A percentile compares a stretch with the other conserved stretches of the same genome.
These are phyloP conservation scores for Huntiella decipiens DNA, from an alignment of 2,329 filamentous ascomycete species.

Conservation along the genomic window DNA sequence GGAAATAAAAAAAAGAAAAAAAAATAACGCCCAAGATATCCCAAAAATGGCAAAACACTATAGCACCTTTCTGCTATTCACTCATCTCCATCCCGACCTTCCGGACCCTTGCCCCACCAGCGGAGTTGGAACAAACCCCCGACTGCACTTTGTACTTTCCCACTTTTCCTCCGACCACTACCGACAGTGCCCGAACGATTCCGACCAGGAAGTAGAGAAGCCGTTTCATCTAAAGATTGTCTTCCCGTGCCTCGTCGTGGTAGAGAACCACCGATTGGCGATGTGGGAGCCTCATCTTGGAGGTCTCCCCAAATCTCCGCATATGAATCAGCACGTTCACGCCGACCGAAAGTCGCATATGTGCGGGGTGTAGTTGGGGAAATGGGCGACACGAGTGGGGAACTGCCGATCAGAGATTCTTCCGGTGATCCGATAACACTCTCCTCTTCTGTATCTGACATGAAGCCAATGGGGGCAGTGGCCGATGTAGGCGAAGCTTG, in stretches of 20 bases:
- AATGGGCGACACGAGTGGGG: constrained; percentile 18
- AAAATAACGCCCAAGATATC: neutral
- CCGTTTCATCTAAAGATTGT: too few species aligned
- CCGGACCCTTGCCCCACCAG: constrained; percentile 23
- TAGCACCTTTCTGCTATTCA: too few species aligned
- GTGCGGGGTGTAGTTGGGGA: constrained; percentile 14
- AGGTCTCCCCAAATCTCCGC: constrained; percentile 79
- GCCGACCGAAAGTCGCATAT: constrained; percentile 13
- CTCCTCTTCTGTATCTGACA: constrained; percentile 45
- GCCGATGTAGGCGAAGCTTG: constrained; percentile 32
- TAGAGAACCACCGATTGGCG: constrained; percentile 5
- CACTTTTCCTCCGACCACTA: constrained; percentile 3
- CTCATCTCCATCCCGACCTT: too few species aligned
- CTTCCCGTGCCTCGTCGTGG: too few species aligned
- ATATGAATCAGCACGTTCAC: constrained; percentile 25
- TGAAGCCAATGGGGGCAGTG: constrained; percentile 63
- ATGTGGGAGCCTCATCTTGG: constrained; percentile 38
- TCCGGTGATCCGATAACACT: constrained; percentile 16
- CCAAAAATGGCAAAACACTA: neutral
- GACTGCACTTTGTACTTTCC: constrained; percentile 28
- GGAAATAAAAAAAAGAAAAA: neutral
- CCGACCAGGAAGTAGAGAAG: too few species aligned
- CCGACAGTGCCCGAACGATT: too few species aligned
- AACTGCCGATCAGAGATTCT: constrained; percentile 14
- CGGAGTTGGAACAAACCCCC: constrained; percentile 33